phyloP scores from a whole-genome alignment of 345 rosid species.

The Murraya paniculata region DNA sequence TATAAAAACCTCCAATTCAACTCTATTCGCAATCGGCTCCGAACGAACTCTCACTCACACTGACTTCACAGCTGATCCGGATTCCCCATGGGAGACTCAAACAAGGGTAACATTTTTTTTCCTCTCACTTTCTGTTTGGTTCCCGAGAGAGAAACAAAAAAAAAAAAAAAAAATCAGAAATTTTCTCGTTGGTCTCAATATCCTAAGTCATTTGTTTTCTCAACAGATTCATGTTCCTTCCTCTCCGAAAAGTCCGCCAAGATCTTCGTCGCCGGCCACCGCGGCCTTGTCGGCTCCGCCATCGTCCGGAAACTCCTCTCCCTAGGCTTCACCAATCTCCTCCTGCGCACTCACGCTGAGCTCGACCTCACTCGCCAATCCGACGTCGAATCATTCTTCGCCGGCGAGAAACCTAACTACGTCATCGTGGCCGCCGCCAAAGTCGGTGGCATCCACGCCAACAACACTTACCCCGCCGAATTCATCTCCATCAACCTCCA shows the following conservation, averaged over 20 bases:
- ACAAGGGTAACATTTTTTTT: neutral
- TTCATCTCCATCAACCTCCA: conserved; percentile 89
- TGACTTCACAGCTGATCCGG: too few relatives aligned
- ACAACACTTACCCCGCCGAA: conserved; percentile 93
- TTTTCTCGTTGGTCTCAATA: neutral
- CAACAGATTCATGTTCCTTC: conserved; percentile 34
- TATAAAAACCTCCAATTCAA: too few relatives aligned
- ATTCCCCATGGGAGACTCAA: conserved; percentile 2
- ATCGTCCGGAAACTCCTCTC: conserved; percentile 69
- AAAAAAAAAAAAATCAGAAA: neutral
- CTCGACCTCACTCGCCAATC: conserved; percentile 86
- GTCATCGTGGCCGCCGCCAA: conserved; percentile 90
- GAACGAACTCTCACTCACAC: neutral
- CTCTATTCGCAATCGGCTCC: neutral
- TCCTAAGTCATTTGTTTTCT: neutral
- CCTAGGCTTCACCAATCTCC: conserved; percentile 60
- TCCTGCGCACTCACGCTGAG: conserved; percentile 69
- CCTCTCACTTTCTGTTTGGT: neutral
- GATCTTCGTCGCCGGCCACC: conserved; percentile 94
- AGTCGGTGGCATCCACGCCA: conserved; percentile 97
- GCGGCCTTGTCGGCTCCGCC: conserved; percentile 90
- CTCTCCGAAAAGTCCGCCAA: conserved; percentile 66
- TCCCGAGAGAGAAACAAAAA: neutral
- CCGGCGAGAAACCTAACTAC: conserved; percentile 57
- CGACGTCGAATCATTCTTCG: conserved; percentile 73